Conservation (phyloP, 305 asterid species). For the Stenogyne calaminthoides region DNA sequence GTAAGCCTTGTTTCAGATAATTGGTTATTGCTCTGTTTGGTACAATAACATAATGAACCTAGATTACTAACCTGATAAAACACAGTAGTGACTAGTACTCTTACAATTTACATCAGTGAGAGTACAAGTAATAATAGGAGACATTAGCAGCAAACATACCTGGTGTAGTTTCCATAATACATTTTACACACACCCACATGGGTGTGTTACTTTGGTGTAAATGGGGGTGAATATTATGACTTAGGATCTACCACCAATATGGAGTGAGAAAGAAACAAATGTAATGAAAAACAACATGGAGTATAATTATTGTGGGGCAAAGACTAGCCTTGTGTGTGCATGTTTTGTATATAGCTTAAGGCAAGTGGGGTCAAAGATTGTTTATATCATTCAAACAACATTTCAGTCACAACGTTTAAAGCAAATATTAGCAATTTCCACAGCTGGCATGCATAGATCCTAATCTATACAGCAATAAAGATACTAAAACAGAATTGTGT, state of each 20-base stretch:
- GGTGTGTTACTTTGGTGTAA: neutral
- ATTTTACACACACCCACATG: neutral
- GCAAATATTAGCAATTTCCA: slow-evolving; percentile 31
- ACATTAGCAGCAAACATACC: neutral
- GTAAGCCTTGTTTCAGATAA: neutral
- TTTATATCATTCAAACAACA: slow-evolving; percentile 23
- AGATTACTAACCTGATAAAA: neutral
- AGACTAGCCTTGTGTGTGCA: slow-evolving; percentile 7
- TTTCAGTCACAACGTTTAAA: slow-evolving; percentile 27
- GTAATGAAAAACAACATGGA: neutral
- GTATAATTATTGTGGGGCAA: slow-evolving; percentile 28
- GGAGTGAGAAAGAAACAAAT: slow-evolving; percentile 1
- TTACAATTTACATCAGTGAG: neutral
- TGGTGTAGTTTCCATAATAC: neutral
- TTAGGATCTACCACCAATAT: neutral
- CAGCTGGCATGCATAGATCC: slow-evolving; percentile 32
- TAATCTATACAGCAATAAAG: slow-evolving; percentile 12
- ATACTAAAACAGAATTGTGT: neutral
- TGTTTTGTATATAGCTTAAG: slow-evolving; percentile 11
- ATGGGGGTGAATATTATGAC: neutral
- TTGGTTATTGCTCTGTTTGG: neutral
- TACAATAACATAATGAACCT: neutral
- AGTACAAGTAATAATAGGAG: slow-evolving; percentile 19
- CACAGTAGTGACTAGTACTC: neutral
- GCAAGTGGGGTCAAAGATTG: slow-evolving; percentile 32